Conservation (phyloP, 768 basidiomycete species). For the Trametes elegans region DNA sequence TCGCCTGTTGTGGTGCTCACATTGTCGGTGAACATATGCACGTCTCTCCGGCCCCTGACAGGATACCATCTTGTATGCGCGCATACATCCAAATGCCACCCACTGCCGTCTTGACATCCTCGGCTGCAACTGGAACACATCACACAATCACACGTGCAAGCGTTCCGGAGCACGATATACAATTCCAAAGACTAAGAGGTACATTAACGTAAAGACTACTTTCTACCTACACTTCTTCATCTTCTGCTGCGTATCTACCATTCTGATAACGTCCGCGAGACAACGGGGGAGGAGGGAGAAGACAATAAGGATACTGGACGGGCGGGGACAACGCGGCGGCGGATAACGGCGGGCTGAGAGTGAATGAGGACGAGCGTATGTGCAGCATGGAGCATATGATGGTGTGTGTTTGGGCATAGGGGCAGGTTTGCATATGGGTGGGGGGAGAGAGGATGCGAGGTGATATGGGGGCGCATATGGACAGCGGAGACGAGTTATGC, state of each 20-base stretch:
- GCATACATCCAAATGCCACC: no score
- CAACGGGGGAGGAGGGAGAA: not conserved
- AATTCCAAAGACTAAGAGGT: not conserved
- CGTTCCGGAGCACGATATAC: not conserved
- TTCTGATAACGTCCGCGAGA: not conserved
- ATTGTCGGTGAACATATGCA: no score
- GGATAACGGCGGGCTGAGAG: no score
- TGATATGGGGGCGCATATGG: not conserved
- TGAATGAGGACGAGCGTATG: not conserved
- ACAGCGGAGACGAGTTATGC: not conserved
- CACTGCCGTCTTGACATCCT: no score
- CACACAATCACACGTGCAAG: no score
- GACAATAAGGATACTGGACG: constrained; percentile 15
- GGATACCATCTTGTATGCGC: no score
- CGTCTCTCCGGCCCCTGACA: no score
- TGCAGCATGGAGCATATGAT: not conserved
- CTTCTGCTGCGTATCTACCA: not conserved
- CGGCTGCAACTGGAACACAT: no score
- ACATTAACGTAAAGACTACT: not conserved
- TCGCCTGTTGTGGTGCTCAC: no score
- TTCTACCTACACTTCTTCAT: no score
- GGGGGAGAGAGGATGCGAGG: not conserved
- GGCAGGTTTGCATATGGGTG: not conserved
- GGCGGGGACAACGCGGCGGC: not conserved
- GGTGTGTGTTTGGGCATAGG: not conserved